Evolutionary conservation across 352 stramenopile genomes (phyloP), one percentile per base, ranked within the genome.

Genomic region (Pythium volutum): DNA sequence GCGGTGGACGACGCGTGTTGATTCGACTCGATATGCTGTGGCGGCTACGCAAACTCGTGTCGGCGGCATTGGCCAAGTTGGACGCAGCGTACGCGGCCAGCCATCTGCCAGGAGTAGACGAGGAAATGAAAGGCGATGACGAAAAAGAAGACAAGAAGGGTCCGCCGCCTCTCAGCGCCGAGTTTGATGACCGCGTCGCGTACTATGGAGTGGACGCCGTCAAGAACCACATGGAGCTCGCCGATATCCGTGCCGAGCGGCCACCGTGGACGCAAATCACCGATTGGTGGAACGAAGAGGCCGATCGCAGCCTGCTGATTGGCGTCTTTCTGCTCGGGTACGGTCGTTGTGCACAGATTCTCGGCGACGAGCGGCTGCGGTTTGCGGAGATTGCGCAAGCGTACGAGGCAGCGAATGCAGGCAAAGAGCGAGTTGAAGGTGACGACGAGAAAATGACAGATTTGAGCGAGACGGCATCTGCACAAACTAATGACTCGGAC

Each of bases 301-400:
- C 84, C 0, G 87, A 96, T 45, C 76, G 85, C 27, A 89, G 82
- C 60, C 62, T 96, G 60, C 66, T 93, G 22, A 81, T 89, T 31
- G 87, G 87, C 23, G 84, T 96, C 20, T 96, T 93, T 48, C 66
- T 96, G 14, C 87, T 93, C 23, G 87, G 87, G 31, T 96, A 96
- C 42, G 87, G 87, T 11, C 87, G 87, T 16, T 93, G 81, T 50
- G 79, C 77, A 1, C 87, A 96, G 60, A 96, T 96, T 60, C 55
- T 94, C 2, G 72, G 72, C 20, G 87, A 96, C 34, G 68, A 81
- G 2, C 78, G 84, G 0, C 69, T 96, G 61, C 82, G 79, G 26
- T 96, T 96, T 59, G 71, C 73, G 0, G 69, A 79, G 55, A 74
- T 85, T 23, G 82, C 90, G 43, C 77, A 87, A 62, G 76, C 65